Base-by-base conservation (phyloP, 371 early-diverging fungal genomes). In the Rhizopus delemar region DNA sequence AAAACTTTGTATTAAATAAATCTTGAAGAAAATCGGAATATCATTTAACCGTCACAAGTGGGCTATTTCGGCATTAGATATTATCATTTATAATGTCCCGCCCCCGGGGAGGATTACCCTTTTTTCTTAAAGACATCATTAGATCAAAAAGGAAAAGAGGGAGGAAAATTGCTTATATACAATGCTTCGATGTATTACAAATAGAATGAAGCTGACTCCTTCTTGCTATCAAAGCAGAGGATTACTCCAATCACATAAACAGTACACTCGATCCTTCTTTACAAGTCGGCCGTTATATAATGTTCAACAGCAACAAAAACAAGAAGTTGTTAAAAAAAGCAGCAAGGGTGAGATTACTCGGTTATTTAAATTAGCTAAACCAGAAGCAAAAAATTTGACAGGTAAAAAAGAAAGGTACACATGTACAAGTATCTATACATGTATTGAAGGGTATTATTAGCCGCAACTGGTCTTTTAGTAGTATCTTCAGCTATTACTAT, bases 401-500 rank as follows among this genome's bases (percentile, higher is more conserved):
- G 78, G 81, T 81, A 76, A 49, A 43, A 33, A 16, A 31, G 29
- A 41, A 39, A 32, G 13, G 15, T 8, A 33, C 3, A 45, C 39
- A 39, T n/a, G n/a, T 41, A 15, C 15, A 33, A 51, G 16, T 43
- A 12, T 49, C 31, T 12, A 6, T 6, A 36, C 8, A 36, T 8
- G 8, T 36, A 36, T 8, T 8, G 36, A 36, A 41, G 31, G 4
- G 15, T 53, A 1, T 35, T 46, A 8, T 12, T 46, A 77, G 79
- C 68, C 41, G 82, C 79, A 16, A 73, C 79, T 33, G 79, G 68
- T 13, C 57, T 90, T 33, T 68, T 91, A 16, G 62, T 89, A n/a
- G 67, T 90, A n/a, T 90, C 90, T 12, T 90, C 90, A 11, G 74
- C 80, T 9, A 84, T 90, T 8, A 85, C 90, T 2, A 90, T 90